These are phyloP conservation scores for Ascomycota sp. DNA, from an alignment of 2,329 filamentous ascomycete genomes.

Conservation along the genomic window DNA sequence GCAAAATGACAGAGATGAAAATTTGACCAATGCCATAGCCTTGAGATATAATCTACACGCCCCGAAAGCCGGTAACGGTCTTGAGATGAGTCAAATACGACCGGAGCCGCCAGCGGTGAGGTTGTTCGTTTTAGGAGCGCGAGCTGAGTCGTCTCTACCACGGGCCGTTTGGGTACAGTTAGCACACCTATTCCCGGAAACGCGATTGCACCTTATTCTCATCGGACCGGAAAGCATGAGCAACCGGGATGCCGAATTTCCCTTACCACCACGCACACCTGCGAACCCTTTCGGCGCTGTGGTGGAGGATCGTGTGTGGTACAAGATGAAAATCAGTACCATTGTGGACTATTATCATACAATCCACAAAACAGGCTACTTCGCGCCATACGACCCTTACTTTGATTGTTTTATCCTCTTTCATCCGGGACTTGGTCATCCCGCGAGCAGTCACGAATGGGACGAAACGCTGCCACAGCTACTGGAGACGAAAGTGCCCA, in stretches of 20 bases:
- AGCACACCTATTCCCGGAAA: constrained; percentile 78
- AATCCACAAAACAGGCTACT: constrained; percentile 72
- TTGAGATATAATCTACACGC: constrained; percentile 87
- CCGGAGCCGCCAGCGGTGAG: constrained; percentile 72
- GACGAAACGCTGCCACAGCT: constrained; percentile 70
- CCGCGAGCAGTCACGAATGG: constrained; percentile 86
- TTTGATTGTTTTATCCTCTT: constrained; percentile 96
- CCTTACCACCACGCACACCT: constrained; percentile 64
- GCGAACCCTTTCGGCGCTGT: constrained; percentile 84
- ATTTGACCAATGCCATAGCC: constrained; percentile 25
- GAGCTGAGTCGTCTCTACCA: constrained; percentile 90
- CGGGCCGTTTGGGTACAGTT: constrained; percentile 87
- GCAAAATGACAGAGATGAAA: background rate
- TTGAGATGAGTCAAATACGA: constrained; percentile 54
- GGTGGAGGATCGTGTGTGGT: constrained; percentile 72
- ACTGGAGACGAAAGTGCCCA: constrained; percentile 83
- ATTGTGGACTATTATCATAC: constrained; percentile 98
- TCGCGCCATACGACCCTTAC: constrained; percentile 89
- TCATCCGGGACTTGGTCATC: constrained; percentile 88
- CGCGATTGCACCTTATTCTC: constrained; percentile 77
- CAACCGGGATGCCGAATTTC: constrained; percentile 82
- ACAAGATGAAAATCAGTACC: constrained; percentile 86
- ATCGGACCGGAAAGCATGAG: constrained; percentile 92
- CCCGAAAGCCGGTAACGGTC: constrained; percentile 52
- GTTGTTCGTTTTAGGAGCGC: constrained; percentile 79